These are phyloP conservation scores for Fragaria iinumae DNA, from an alignment of 306 rosid species.

Conservation along the genomic window DNA sequence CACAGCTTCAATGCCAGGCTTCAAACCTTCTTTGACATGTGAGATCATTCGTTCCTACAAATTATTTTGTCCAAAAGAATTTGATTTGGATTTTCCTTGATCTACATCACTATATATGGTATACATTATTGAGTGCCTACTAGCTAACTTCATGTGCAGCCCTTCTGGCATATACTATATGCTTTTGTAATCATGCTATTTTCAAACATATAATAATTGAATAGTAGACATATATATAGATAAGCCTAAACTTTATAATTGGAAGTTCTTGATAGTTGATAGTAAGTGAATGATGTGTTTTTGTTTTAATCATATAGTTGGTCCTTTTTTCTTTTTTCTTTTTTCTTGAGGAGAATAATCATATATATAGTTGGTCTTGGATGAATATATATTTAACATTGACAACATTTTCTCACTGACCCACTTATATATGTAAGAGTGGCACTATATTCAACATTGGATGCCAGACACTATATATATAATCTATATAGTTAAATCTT, in stretches of 20 bases:
- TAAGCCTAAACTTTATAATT: neutral
- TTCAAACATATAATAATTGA: neutral
- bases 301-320: neutral
- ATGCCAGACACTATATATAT: neutral
- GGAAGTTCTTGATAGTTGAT: conserved; percentile 6
- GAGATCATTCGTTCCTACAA: conserved; percentile 19
- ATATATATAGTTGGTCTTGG: neutral
- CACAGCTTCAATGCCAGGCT: conserved; percentile 84
- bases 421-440: neutral
- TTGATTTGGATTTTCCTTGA: neutral
- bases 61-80: neutral
- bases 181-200: neutral
- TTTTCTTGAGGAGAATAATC: too few relatives aligned
- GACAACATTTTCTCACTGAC: neutral
- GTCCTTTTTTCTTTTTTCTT: too few relatives aligned
- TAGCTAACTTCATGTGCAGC: conserved; percentile 1
- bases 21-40: conserved; percentile 94
- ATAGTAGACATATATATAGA: neutral
- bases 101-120: neutral
- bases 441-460: too few relatives aligned
- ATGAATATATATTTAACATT: neutral
- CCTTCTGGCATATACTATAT: neutral
- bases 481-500: neutral
- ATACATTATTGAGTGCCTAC: conserved; percentile 1
- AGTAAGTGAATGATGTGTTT: neutral